Evolutionary conservation across 2,329 filamentous ascomycete species (phyloP).

Genomic region (Endothia cerciana): DNA sequence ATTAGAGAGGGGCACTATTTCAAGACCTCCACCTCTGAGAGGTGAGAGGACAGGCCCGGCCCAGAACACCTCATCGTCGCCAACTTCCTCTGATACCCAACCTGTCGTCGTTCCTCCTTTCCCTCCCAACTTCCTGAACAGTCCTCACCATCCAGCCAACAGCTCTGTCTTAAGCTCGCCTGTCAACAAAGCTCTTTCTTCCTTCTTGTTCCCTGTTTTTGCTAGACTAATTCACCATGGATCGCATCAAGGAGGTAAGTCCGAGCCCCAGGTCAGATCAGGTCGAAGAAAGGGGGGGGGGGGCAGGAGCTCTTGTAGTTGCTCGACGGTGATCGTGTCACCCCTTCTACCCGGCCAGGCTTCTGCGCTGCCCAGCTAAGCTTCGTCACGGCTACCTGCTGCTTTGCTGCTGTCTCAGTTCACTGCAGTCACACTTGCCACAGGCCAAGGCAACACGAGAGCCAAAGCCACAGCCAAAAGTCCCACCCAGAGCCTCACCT

Average conservation of each 20-base stretch:
- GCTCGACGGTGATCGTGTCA: conserved; percentile 16
- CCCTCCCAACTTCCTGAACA: conserved; percentile 27
- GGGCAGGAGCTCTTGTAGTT: conserved; percentile 10
- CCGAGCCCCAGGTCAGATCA: background rate
- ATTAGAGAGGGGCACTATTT: conserved; percentile 31
- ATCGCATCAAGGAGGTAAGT: conserved; percentile 88
- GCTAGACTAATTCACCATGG: conserved; percentile 60
- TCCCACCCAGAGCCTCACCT: conserved; percentile 8
- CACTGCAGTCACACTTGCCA: conserved; percentile 18
- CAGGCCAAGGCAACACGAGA: conserved; percentile 10
- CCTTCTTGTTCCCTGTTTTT: conserved; percentile 10
- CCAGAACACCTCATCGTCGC: conserved; percentile 28
- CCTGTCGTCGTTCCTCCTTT: conserved; percentile 23
- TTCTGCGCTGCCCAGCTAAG: background rate
- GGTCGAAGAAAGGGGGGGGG: conserved; percentile 20
- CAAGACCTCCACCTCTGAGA: conserved; percentile 25
- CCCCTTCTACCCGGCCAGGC: conserved; percentile 15
- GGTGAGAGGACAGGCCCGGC: conserved; percentile 15
- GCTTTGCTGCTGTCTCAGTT: background rate
- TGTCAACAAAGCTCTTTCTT: conserved; percentile 9
- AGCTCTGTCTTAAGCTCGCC: conserved; percentile 3
- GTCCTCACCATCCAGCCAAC: conserved; percentile 32
- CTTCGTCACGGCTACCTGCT: conserved; percentile 7
- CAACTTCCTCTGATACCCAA: conserved; percentile 26
- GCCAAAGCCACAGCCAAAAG: background rate